phyloP scores from a whole-genome alignment of 768 basidiomycete species.

The Pleurotus cornucopiae region DNA sequence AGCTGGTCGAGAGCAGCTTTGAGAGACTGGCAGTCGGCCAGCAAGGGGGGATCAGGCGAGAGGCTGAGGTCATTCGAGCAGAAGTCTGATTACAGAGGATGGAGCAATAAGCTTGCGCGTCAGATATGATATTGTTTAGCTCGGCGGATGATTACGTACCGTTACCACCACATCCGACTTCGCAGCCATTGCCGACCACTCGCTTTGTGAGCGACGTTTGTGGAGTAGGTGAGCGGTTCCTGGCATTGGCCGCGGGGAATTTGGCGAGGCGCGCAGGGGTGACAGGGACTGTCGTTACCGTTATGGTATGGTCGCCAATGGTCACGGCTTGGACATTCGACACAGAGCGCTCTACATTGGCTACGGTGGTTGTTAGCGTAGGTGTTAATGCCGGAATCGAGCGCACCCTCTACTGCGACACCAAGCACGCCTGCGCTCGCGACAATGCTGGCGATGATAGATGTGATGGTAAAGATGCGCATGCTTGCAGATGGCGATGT shows the following conservation, averaged over 20 bases:
- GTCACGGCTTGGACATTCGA: background rate
- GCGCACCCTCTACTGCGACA: too few species aligned
- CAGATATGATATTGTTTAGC: background rate
- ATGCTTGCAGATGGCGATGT: too few species aligned
- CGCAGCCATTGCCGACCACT: background rate
- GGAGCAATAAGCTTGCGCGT: background rate
- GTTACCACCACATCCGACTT: background rate
- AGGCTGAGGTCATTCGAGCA: constrained; percentile 8
- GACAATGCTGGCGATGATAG: too few species aligned
- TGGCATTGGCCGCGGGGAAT: background rate
- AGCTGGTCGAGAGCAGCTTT: background rate
- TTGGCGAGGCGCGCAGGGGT: background rate
- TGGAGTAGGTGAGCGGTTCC: background rate
- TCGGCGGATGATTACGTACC: background rate
- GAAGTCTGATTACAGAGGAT: background rate
- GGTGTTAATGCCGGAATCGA: too few species aligned
- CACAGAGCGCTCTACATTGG: too few species aligned
- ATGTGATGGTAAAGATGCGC: too few species aligned
- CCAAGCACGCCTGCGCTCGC: too few species aligned
- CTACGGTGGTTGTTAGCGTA: too few species aligned
- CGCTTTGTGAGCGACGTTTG: constrained; percentile 2
- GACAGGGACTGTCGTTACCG: background rate
- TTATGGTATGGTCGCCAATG: background rate
- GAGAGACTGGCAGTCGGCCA: constrained; percentile 5
- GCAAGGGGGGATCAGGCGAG: background rate